Evolutionary conservation across 768 basidiomycete genomes (phyloP), one percentile per base, ranked within the genome.

Genomic region (Plicaturopsis crispa): DNA sequence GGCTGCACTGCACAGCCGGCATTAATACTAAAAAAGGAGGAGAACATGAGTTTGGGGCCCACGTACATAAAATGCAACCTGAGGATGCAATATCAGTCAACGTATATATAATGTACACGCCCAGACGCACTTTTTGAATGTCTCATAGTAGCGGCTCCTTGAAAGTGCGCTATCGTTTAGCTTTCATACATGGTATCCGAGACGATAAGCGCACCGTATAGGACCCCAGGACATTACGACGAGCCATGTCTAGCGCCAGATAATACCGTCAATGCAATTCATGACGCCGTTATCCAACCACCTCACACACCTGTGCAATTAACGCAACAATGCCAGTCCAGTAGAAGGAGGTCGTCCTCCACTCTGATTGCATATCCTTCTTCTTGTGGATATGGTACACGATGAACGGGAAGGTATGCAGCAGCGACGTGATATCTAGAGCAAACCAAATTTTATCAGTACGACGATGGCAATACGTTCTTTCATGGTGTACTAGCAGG

Each of bases 361-460:
- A 57, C 11, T 39, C 21, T 1, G 23, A 13, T 6, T 32, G 37
- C 54, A 63, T 59, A 3, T 45, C 45, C n/a, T 53, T 50, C 36
- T 47, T 43, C 17, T 31, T 24, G n/a, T n/a, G n/a, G 6, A 53
- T 52, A 24, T 47, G 42, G 31, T 44, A 47, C 31, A 55, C 48
- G 43, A 62, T 56, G 46, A 60, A 61, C 4, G 61, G 53, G 44
- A 64, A 55, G 1, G 60, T 59, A 34, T 61, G 61, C 7, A 59
- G 44, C 11, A 64, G 44, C 2, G 59, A 56, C 4, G 59, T 58
- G 35, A 60, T 51, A 35, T 53, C 59, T 58, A 42, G 4, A 31
- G 33, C n/a, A n/a, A n/a, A n/a, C n/a, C n/a, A n/a, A n/a, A n/a
- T n/a, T n/a, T n/a, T n/a, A n/a, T n/a, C n/a, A n/a, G n/a, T n/a